Evolutionary conservation across 441 rosid genomes (phyloP).

Genomic region (Corymbia calophylla): DNA sequence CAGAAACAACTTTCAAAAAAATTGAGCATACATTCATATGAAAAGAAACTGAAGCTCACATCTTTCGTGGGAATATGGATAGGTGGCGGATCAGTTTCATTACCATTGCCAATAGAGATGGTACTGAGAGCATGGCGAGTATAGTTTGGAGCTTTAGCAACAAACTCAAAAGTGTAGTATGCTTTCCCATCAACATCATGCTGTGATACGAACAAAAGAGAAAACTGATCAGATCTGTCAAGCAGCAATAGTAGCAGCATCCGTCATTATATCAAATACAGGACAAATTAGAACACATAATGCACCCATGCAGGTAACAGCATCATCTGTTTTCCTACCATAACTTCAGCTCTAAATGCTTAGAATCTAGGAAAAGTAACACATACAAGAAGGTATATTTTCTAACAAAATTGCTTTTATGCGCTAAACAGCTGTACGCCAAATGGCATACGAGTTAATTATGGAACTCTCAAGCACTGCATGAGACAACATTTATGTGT

Average conservation of each 20-base stretch:
- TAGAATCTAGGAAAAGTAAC: neutral
- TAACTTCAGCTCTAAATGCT: neutral
- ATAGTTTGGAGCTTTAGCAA: constrained; percentile 75
- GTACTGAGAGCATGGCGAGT: constrained; percentile 79
- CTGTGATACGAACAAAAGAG: constrained; percentile 28
- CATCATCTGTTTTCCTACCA: neutral
- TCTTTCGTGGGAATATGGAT: neutral
- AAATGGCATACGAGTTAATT: neutral
- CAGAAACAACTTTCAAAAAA: neutral
- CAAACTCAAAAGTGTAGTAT: constrained; percentile 75
- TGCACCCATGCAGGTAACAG: neutral
- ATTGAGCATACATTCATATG: neutral
- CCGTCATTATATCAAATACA: neutral
- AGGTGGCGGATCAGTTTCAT: constrained; percentile 1
- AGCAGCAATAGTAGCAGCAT: neutral
- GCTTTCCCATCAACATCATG: constrained; percentile 67
- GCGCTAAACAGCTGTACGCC: neutral
- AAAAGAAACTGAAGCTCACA: neutral
- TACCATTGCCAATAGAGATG: constrained; percentile 71
- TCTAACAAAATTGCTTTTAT: neutral
- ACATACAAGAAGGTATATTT: neutral
- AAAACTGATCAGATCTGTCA: neutral
- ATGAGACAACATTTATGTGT: neutral
- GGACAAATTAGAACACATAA: neutral
- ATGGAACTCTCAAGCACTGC: neutral